phyloP scores from a whole-genome alignment of 805 yeast genomes.

The Debaryomyces castellii region DNA sequence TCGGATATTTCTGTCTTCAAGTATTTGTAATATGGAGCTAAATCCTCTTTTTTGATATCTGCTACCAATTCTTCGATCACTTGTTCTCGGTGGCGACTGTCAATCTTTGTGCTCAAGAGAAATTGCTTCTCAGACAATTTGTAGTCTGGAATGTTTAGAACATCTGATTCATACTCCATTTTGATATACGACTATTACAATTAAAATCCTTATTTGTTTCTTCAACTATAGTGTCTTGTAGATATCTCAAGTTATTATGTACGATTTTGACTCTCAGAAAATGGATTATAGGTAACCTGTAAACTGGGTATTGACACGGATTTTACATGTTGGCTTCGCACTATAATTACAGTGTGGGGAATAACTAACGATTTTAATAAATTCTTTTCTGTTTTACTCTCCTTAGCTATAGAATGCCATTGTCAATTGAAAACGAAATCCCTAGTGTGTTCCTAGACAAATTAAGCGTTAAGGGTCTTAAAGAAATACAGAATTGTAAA shows the following conservation, averaged over 20 bases:
- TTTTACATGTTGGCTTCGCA: conserved; percentile 2
- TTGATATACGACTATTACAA: background rate
- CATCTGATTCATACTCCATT: conserved; percentile 46
- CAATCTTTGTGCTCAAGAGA: conserved; percentile 44
- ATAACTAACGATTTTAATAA: background rate
- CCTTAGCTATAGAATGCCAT: conserved; percentile 6
- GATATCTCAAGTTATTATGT: background rate
- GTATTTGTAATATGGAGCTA: conserved; percentile 83
- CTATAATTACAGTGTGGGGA: conserved; percentile 1
- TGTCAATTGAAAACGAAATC: conserved; percentile 28
- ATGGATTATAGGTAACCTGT: background rate
- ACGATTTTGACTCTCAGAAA: background rate
- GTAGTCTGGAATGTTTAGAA: conserved; percentile 75
- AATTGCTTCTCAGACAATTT: conserved; percentile 79
- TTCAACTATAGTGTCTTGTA: background rate
- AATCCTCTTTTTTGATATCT: conserved; percentile 56
- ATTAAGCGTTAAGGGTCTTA: conserved; percentile 35
- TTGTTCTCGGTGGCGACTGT: conserved; percentile 40
- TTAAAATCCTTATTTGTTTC: background rate
- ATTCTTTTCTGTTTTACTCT: background rate
- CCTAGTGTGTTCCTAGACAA: conserved; percentile 41
- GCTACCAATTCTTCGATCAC: conserved; percentile 45
- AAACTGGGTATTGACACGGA: background rate
- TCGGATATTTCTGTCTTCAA: conserved; percentile 39
- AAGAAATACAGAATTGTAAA: conserved; percentile 39